Evolutionary conservation across 2,329 filamentous ascomycete species (phyloP), one percentile per base, ranked within the genome.

Genomic region (Aureobasidium leucospermi): DNA sequence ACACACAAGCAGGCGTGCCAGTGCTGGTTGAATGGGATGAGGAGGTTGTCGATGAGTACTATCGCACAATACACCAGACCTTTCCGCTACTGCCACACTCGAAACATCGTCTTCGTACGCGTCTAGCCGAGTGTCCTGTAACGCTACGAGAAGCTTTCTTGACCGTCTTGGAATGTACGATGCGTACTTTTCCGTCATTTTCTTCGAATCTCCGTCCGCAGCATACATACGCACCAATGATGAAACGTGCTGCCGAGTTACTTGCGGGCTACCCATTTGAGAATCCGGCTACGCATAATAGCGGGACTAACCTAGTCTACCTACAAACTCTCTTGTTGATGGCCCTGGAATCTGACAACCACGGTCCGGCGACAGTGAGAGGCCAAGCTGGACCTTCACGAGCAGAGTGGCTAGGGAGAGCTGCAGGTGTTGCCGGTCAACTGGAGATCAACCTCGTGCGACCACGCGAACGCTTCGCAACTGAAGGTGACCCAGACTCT

Each of bases 271-370:
- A 75, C 43, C 75, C 78, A 51, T 76, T 76, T 62, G 78, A 80
- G 63, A 73, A 72, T 60, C 68, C 72, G 10, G 67, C 73, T 42
- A 68, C 68, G 38, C 73, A 75, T 59, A 73, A 74, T 9, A 68
- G 73, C 36, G 66, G 74, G 59, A 69, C 76, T 61, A 76, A 78
- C 68, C 65, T 80, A 10, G 67, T 88, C 0, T 84, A 87, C 67
- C 77, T 88, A 6, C 87, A 89, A 67, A 84, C 83, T 0, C 74
- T 89, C 41, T 74, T 89, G 38, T 75, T 90, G 48, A 79, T 89
- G 68, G 80, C 82, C 11, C 80, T 89, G 31, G 85, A 87, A 62
- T 81, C 84, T 2, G 85, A 88, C 66, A 79, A 84, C 66, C 73
- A 79, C 65, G 76, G 82, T 9, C 74, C 76, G 13, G 69, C 70